Conservation (phyloP, 2,329 filamentous ascomycete species). For the Nakataea oryzae region DNA sequence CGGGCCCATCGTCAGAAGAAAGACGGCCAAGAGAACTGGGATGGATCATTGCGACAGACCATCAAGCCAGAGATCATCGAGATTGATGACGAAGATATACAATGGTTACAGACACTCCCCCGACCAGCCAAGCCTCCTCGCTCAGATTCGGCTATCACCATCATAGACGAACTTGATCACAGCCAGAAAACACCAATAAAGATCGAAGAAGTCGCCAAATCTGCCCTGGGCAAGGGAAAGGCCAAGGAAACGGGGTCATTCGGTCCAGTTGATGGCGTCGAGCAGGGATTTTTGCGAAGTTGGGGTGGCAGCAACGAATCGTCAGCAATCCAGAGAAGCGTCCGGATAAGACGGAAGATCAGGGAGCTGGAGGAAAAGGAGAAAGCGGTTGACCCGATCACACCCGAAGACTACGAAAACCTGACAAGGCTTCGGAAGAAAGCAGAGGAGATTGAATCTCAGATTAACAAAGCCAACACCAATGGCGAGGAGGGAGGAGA, state of each 20-base stretch:
- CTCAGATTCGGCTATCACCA: not conserved
- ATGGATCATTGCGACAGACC: too few species aligned
- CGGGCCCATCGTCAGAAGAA: not conserved
- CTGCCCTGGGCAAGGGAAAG: not conserved
- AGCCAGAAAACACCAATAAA: not conserved
- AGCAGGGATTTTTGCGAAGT: not conserved
- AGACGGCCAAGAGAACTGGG: not conserved
- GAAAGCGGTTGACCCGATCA: not conserved
- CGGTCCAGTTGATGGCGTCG: not conserved
- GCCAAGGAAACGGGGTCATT: not conserved
- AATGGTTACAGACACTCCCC: not conserved
- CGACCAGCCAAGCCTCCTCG: not conserved
- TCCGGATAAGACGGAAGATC: not conserved
- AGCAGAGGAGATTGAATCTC: not conserved
- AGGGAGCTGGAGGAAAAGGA: not conserved
- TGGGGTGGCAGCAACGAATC: not conserved
- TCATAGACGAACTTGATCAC: not conserved
- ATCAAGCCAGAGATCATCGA: not conserved
- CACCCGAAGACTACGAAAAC: not conserved
- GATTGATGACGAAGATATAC: not conserved
- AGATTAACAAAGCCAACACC: not conserved
- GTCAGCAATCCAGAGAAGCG: not conserved
- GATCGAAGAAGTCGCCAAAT: not conserved
- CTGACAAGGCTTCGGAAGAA: not conserved
- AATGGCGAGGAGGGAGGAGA: not conserved